Base-by-base conservation (phyloP, 805 yeast genomes). In the Yarrowia sp. region DNA sequence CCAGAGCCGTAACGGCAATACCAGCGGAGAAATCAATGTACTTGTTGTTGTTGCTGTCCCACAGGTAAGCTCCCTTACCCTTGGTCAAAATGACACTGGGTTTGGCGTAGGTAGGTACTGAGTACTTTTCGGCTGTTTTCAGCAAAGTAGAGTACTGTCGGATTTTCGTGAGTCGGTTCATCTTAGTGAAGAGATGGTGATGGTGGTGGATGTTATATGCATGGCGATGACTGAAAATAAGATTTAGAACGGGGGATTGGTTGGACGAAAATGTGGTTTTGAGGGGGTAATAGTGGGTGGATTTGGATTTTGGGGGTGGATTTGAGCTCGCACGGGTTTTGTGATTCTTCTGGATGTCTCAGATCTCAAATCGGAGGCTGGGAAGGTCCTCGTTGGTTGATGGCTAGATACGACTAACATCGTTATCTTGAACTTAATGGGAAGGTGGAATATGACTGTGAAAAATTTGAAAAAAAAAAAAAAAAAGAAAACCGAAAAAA, bases 1-100 rank as follows among this genome's bases (percentile, higher is more conserved):
- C 99, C 68, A 95, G 79, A 0, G 90, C 87, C n/a, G 97, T 93
- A 14, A 95, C 99, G 0, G 99, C 98, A 69, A 95, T 93, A 63
- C 99, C 99, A 1, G 98, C 92, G 0, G 93, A 87, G 76, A 95
- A 93, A 74, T 95, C 99, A 60, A 95, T 81, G 72, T 87, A 95
- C 73, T 87, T 82, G 55, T 75, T 74, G 67, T 88, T 88, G 70
- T 90, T 91, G 57, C 88, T 76, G 75, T 95, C 99, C 80, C 86
- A 92, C 64, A 95, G 74, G 64, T 80, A 80, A n/a, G 92, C 84
- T 17, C 96, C 97, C 70, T 85, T 76, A 39, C 97, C 99, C 67
- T 86, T 87, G 57, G 88, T 85, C 65, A 93, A 80, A 15, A 91
- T 89, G 58, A 92, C 75, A 51, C 85, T 80, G 11, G 79, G 78